Percentiles rank a stretch among this genome's conserved stretches.
These are phyloP conservation scores for Chimonanthus praecox DNA, from an alignment of 164 flowering plant species.

Conservation along the genomic window DNA sequence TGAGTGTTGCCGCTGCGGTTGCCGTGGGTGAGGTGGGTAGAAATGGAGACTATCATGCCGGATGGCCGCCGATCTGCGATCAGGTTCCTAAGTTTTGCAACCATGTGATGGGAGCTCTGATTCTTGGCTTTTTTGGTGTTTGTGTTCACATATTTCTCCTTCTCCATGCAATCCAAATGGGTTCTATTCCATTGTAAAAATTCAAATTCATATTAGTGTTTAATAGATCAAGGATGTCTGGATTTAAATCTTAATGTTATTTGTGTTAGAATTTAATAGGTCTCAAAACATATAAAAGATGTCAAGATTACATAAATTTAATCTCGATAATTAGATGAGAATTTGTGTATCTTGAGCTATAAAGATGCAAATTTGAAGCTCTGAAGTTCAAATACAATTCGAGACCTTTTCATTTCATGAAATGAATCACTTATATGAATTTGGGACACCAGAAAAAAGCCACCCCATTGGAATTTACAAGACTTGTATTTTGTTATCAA, in stretches of 20 bases:
- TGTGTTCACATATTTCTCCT: slow-evolving; percentile 34
- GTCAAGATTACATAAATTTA: no score
- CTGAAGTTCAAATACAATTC: neutral
- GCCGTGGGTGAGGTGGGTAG: slow-evolving; percentile 66
- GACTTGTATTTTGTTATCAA: no score
- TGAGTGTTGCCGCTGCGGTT: slow-evolving; percentile 60
- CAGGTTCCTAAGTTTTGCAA: slow-evolving; percentile 65
- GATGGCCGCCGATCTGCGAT: slow-evolving; percentile 71
- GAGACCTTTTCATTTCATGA: neutral
- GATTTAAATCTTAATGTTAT: no score
- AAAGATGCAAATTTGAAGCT: neutral
- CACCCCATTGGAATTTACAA: no score
- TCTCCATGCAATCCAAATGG: slow-evolving; percentile 35
- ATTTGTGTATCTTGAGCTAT: neutral
- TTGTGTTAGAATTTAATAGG: no score
- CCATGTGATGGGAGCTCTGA: slow-evolving; percentile 45
- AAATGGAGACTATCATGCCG: slow-evolving; percentile 61
- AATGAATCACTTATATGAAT: neutral
- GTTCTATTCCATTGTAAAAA: slow-evolving; percentile 22
- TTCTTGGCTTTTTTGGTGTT: slow-evolving; percentile 45
- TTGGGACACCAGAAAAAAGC: neutral
- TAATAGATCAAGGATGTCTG: no score
- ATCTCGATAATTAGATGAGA: neutral
- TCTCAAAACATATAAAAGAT: no score
- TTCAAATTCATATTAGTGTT: neutral